Evolutionary conservation across 345 rosid species (phyloP).

Genomic region (Eutrema japonicum): DNA sequence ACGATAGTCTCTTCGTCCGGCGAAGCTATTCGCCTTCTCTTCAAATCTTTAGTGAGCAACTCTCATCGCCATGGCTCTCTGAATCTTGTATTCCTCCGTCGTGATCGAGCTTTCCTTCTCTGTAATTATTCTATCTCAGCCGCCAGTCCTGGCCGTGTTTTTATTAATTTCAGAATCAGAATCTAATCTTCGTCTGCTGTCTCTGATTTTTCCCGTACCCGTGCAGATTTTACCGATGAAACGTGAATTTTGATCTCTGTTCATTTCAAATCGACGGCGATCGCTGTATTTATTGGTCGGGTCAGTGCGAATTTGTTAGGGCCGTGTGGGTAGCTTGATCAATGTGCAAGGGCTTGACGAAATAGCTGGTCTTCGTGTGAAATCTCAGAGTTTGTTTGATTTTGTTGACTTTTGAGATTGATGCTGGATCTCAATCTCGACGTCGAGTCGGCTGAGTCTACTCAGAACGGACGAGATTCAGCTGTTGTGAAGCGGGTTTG

Average conservation of each 20-base stretch:
- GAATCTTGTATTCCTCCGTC: slow-evolving; percentile 12
- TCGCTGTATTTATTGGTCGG: slow-evolving; percentile 38
- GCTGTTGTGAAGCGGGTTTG: slow-evolving; percentile 19
- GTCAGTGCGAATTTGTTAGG: slow-evolving; percentile 25
- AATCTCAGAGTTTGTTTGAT: slow-evolving; percentile 14
- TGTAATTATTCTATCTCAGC: background rate
- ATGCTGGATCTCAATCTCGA: slow-evolving; percentile 94
- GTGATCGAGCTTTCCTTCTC: slow-evolving; percentile 1
- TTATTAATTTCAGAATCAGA: slow-evolving; percentile 23
- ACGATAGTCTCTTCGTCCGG: slow-evolving; percentile 36
- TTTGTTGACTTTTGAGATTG: slow-evolving; percentile 38
- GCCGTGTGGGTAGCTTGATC: slow-evolving; percentile 19
- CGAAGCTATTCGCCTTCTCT: slow-evolving; percentile 33
- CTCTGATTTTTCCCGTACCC: background rate
- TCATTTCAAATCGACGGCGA: slow-evolving; percentile 32
- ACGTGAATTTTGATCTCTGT: slow-evolving; percentile 26
- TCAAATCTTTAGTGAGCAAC: slow-evolving; percentile 3
- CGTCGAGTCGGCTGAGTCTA: slow-evolving; percentile 57
- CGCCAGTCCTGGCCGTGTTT: background rate
- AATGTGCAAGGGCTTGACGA: slow-evolving; percentile 27
- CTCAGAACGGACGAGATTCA: slow-evolving; percentile 51
- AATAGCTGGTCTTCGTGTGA: slow-evolving; percentile 21
- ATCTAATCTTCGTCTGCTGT: background rate
- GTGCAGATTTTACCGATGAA: background rate
- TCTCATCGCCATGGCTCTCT: slow-evolving; percentile 32